Conservation (phyloP, 2,329 filamentous ascomycete species). For the Phialophora tarda region DNA sequence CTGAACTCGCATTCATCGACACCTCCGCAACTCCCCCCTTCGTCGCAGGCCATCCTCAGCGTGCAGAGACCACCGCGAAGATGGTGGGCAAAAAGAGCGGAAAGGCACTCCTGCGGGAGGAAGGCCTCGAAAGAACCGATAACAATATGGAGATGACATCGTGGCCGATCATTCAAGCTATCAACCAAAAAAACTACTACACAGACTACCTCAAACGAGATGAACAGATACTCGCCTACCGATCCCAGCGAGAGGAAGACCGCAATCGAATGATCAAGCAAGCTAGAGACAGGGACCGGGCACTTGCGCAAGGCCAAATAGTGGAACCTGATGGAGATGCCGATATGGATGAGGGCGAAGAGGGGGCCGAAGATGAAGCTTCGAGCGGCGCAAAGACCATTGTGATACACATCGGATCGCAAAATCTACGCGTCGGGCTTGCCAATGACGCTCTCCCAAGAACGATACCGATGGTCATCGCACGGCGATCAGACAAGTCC, state of each 20-base stretch:
- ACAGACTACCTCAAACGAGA: conserved; percentile 98
- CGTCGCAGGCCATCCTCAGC: background rate
- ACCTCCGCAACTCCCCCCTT: background rate
- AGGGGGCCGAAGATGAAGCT: conserved; percentile 63
- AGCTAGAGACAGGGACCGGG: conserved; percentile 85
- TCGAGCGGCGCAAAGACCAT: conserved; percentile 86
- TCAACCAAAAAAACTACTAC: conserved; percentile 99
- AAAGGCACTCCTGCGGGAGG: conserved; percentile 51
- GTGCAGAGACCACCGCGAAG: conserved; percentile 4
- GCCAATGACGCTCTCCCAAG: conserved; percentile 96
- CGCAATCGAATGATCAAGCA: conserved; percentile 82
- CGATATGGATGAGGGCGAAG: conserved; percentile 63
- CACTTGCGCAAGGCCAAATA: conserved; percentile 72
- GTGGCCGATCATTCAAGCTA: conserved; percentile 90
- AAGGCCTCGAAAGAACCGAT: conserved; percentile 85
- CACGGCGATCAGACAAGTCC: conserved; percentile 74
- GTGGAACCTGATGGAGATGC: conserved; percentile 55
- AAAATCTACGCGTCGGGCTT: conserved; percentile 91
- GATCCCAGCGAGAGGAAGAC: conserved; percentile 85
- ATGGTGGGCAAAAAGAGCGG: conserved; percentile 73
- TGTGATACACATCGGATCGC: conserved; percentile 92
- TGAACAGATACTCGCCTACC: conserved; percentile 88
- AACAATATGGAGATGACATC: conserved; percentile 96
- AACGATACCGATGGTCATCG: conserved; percentile 91
- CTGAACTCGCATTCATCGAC: background rate